These are phyloP conservation scores for Pichia heedii DNA, from an alignment of 805 yeast genomes.

Conservation along the genomic window DNA sequence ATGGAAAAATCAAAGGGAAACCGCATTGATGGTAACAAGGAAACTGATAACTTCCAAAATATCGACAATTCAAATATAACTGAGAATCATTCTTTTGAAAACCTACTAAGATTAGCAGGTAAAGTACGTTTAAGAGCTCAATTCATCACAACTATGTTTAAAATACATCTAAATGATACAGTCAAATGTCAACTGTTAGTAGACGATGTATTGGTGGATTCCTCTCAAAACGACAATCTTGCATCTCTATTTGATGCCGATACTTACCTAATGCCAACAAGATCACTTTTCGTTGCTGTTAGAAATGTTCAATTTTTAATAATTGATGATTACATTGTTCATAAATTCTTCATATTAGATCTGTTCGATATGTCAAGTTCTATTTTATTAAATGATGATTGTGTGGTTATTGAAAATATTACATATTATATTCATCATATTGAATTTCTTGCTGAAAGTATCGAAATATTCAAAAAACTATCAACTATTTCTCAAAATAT, in stretches of 20 bases:
- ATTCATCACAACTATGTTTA: constrained; percentile 14
- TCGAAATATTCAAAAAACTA: constrained; percentile 11
- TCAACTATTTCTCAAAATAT: constrained; percentile 2
- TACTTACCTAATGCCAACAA: constrained; percentile 8
- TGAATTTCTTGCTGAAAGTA: constrained; percentile 9
- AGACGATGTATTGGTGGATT: constrained; percentile 22
- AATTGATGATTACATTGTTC: constrained; percentile 5
- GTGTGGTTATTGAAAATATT: constrained; percentile 5
- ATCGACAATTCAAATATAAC: background rate
- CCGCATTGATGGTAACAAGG: background rate
- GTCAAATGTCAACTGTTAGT: constrained; percentile 10
- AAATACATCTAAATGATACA: constrained; percentile 10
- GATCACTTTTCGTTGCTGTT: constrained; percentile 12
- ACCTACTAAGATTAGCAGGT: constrained; percentile 13
- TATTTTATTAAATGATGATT: constrained; percentile 8
- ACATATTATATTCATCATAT: constrained; percentile 4
- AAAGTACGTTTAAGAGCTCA: constrained; percentile 20
- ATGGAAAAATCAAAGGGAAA: background rate
- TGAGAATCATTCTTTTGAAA: background rate
- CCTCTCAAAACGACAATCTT: constrained; percentile 18
- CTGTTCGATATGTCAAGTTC: constrained; percentile 10
- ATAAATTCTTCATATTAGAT: constrained; percentile 14
- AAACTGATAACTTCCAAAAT: background rate
- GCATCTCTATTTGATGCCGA: constrained; percentile 17
- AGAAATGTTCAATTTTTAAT: constrained; percentile 18